Percentiles rank a stretch among this genome's conserved stretches.
phyloP scores from a whole-genome alignment of 2,329 filamentous ascomycete genomes.

The Colletotrichum tropicale region DNA sequence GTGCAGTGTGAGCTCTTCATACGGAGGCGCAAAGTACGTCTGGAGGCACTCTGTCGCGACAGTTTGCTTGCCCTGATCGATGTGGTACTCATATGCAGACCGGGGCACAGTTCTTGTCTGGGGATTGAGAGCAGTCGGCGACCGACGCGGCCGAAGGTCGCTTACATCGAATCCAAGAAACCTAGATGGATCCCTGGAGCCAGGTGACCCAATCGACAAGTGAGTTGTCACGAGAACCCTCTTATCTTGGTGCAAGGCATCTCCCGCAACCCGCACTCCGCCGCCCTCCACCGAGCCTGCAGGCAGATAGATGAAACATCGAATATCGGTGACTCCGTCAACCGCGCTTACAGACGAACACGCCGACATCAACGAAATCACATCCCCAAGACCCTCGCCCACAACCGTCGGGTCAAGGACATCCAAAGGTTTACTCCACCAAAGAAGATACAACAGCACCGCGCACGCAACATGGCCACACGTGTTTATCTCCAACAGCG shows the following conservation, averaged over 20 bases:
- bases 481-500: conserved; percentile 38
- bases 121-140: not conserved
- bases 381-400: not conserved
- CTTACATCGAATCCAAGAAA: conserved; percentile 14
- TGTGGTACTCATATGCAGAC: conserved; percentile 5
- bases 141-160: not conserved
- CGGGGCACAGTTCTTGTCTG: not conserved
- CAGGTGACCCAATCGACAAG: conserved; percentile 9
- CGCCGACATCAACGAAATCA: not conserved
- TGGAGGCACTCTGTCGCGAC: conserved; percentile 1
- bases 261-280: not conserved
- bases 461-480: conserved; percentile 37
- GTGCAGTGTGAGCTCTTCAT: not conserved
- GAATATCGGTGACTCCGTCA: conserved; percentile 7
- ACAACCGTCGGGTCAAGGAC: conserved; percentile 5
- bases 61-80: conserved; percentile 7
- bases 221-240: conserved; percentile 4
- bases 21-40: not conserved
- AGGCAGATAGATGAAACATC: conserved; percentile 10
- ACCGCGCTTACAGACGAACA: conserved; percentile 8
- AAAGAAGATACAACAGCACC: conserved; percentile 34
- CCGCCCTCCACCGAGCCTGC: not conserved
- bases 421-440: conserved; percentile 34
- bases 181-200: not conserved
- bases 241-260: not conserved